Base-by-base conservation (phyloP, 164 flowering plant species). In the Nymphaea colorata region DNA sequence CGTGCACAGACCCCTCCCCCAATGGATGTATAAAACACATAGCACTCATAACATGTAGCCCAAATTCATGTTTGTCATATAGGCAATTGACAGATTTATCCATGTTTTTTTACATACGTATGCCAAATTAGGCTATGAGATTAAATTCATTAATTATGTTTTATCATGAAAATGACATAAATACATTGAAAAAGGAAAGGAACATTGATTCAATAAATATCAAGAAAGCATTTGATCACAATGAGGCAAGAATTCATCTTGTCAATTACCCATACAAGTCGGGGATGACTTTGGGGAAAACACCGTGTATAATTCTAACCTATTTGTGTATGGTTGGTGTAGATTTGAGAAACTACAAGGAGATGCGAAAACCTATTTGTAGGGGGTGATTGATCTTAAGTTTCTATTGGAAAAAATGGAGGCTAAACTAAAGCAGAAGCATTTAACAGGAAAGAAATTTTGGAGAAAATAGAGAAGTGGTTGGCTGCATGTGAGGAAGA, bases 391-490 rank as follows among this genome's bases (percentile, higher is more conserved):
- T 41, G 91, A 87, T 71, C 83, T 85, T 25, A 68, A 72, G 12
- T 69, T 44, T 44, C 61, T 89, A 25, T 67, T 90, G 44, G 91
- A 81, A 59, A 78, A 85, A 80, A 81, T 85, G 59, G 96, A 89
- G 71, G 79, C 81, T 14, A 82, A 74, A 75, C 83, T 53, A 91
- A 89, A 78, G 90, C 78, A 59, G 90, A 86, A 72, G 86, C 93
- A 64, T 79, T 77, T 41, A 80, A 87, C 74, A 81, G 93, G 71
- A 89, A 84, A 76, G 96, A 91, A 41, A 84, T 89, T 73, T 85
- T 89, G 17, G 97, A 91, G 10, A 91, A 78, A 76, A 80, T 89
- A 44, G 96, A 87, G 62, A 91, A 91, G 70, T 91, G 96, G 93
- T 44, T 82, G 69, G 76, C 81, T 68, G 90, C 96, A 12, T 80